Base-by-base conservation (phyloP, 257 asterid species). In the Lycium ferocissimum region DNA sequence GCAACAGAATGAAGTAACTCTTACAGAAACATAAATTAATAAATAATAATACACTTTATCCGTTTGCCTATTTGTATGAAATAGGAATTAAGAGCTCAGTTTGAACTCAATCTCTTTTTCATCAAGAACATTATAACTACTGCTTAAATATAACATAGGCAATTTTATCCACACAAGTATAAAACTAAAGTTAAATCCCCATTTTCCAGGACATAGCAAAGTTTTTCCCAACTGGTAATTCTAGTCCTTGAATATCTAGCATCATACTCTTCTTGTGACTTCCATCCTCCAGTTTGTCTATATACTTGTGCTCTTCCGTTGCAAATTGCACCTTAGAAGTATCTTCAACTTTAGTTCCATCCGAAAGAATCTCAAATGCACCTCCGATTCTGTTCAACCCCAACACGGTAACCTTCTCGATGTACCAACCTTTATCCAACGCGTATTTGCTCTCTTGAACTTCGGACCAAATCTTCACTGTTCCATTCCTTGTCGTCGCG, bases 201-300 rank as follows among this genome's bases (percentile, higher is more conserved):
- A 97, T 89, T 85, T 92, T 91, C 99, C 99, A 97, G 4, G 98
- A 89, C 90, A 97, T 62, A 9, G 88, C 84, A 85, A 97, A 97
- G 70, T 91, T 91, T 87, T 97, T 92, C 7, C 99, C 98, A 84
- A 97, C 79, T 56, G 89, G 91, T 89, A 97, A 86, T 33, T 95
- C 89, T 87, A 97, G 80, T 35, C 98, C 99, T 58, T 84, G 83
- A 45, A 97, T 86, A 89, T 95, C 98, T 84, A 97, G 93, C 97
- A 92, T 89, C 92, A 94, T 92, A 84, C 84, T 86, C 85, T 91
- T 91, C 91, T 79, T 84, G 53, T 38, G 87, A 14, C 80, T 93
- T 15, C 78, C 89, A 40, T 84, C 91, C 59, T 84, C 92, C 89
- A 85, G 54, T 59, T 65, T 75, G 88, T 65, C 89, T 40, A 47